These are phyloP conservation scores for Microglena sp. DNA, from an alignment of 139 green algal species.

Conservation along the genomic window DNA sequence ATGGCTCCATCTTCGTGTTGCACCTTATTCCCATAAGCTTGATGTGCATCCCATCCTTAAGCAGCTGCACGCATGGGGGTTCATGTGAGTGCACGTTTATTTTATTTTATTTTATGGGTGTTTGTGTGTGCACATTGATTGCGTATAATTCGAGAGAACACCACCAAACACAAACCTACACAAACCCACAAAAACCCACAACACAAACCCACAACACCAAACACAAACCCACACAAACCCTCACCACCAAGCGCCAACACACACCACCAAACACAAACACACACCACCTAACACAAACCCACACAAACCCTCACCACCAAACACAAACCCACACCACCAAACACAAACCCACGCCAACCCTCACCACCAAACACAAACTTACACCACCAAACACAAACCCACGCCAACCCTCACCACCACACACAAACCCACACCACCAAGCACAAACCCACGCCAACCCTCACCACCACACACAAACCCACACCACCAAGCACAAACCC, in stretches of 20 bases:
- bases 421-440: neutral
- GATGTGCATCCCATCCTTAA: conserved; percentile 34
- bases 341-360: neutral
- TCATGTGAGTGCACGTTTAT: conserved; percentile 5
- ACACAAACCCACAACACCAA: too few species aligned
- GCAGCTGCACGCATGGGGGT: conserved; percentile 27
- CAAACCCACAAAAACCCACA: too few species aligned
- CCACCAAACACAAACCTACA: too few species aligned
- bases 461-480: conserved; percentile 12
- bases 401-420: conserved; percentile 16
- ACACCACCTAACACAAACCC: neutral
- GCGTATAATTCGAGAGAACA: too few species aligned
- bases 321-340: neutral
- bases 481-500: conserved; percentile 4
- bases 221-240: too few species aligned
- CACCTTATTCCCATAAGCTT: conserved; percentile 62
- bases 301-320: neutral
- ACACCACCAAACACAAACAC: conserved; percentile 3
- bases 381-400: neutral
- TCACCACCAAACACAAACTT: neutral
- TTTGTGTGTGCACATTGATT: neutral
- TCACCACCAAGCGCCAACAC: too few species aligned
- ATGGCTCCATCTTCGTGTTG: conserved; percentile 85
- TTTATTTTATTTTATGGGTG: neutral
- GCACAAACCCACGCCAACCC: conserved; percentile 10